Evolutionary conservation across 257 asterid genomes (phyloP), one percentile per base, ranked within the genome.

Genomic region (Cordia subcordata): DNA sequence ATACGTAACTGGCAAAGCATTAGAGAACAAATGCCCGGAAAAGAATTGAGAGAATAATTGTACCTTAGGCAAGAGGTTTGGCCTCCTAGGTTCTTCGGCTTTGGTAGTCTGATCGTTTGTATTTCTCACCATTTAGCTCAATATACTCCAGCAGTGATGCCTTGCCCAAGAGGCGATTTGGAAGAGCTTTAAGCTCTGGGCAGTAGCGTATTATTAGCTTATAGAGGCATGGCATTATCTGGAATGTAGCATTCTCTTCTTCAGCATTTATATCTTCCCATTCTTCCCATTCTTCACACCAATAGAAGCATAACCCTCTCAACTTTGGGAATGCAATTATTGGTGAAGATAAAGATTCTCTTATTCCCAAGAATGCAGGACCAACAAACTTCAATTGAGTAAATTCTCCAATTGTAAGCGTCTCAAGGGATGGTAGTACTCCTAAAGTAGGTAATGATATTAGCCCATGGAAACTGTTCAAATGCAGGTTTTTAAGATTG

Each of bases 151-250:
- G 50, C 10, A 23, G 27, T 46, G 42, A n/a, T 13, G 42, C 47
- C 27, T 61, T 50, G 15, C n/a, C 12, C 8, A 47, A 37, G 46
- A 61, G 35, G 57, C n/a, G 57, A 32, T 27, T 8, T 6, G 65
- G 65, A 16, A 47, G 40, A 12, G 13, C 14, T 8, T 61, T 10
- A 10, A 61, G 22, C 5, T 14, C 27, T 11, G 16, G 15, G 42
- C 65, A 61, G 22, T 17, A 9, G 1, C 1, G 4, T 14, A 61
- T 35, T 35, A 22, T 9, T 23, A 61, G 65, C 40, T 46, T 23
- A 55, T 21, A 8, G 13, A 61, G 46, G 23, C 17, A 27, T 33
- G 65, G 65, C 65, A 61, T 49, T n/a, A 61, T 14, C 1, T n/a
- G 32, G 55, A 46, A 14, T 1, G 0, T 0, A 15, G 27, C 10